Evolutionary conservation across 2,329 filamentous ascomycete species (phyloP).

Genomic region (Colletotrichum nymphaeae): DNA sequence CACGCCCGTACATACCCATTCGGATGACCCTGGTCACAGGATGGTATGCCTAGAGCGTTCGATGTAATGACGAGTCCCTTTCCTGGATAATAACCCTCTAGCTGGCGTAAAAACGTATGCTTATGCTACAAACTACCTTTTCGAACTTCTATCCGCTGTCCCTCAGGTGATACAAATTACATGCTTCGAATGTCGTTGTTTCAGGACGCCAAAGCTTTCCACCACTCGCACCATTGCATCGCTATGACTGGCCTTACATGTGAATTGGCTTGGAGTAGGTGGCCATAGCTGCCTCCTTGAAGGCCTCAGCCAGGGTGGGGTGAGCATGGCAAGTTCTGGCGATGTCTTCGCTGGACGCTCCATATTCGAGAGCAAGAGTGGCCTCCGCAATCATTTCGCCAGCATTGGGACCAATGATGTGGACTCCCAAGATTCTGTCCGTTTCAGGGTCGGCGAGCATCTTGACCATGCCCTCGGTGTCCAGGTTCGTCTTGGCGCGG

Average conservation of each 20-base stretch:
- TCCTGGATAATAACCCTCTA: background rate
- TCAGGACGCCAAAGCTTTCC: background rate
- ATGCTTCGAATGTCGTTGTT: background rate
- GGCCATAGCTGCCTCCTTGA: slow-evolving; percentile 99
- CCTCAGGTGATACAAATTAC: slow-evolving; percentile 9
- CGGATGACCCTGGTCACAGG: background rate
- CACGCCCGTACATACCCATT: background rate
- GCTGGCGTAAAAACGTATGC: background rate
- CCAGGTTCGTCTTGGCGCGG: slow-evolving; percentile 97
- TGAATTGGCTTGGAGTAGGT: slow-evolving; percentile 97
- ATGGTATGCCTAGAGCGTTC: background rate
- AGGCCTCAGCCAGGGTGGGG: slow-evolving; percentile 94
- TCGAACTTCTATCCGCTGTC: slow-evolving; percentile 6
- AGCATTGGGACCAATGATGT: slow-evolving; percentile 95
- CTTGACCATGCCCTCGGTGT: slow-evolving; percentile 96
- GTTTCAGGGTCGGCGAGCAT: slow-evolving; percentile 97
- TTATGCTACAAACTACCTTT: background rate
- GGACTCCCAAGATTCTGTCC: slow-evolving; percentile 92
- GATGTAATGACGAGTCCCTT: background rate
- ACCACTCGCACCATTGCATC: background rate
- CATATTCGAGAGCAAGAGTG: slow-evolving; percentile 94
- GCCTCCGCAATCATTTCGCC: slow-evolving; percentile 99
- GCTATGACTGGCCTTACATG: slow-evolving; percentile 69
- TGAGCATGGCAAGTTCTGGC: slow-evolving; percentile 96
- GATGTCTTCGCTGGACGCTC: slow-evolving; percentile 94